Evolutionary conservation across 2,329 filamentous ascomycete species (phyloP).

Genomic region (Penicillium fuscoglaucum): DNA sequence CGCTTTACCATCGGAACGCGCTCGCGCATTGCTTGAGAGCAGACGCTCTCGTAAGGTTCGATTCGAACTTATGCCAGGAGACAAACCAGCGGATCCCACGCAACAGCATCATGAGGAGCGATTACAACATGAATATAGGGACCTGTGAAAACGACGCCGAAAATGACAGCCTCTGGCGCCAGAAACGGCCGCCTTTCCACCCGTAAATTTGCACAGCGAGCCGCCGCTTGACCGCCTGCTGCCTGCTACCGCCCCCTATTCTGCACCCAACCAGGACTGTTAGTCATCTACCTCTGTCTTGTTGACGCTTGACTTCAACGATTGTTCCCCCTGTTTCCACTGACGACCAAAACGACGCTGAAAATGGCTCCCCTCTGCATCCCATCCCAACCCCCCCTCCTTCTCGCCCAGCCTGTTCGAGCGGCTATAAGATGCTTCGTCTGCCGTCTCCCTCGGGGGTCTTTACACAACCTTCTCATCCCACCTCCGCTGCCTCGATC

Average conservation of each 20-base stretch:
- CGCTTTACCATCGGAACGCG: too few species aligned
- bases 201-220: not conserved
- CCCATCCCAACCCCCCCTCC: slow-evolving; percentile 3
- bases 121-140: too few species aligned
- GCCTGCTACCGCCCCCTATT: slow-evolving; percentile 21
- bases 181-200: too few species aligned
- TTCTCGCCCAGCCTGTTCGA: slow-evolving; percentile 1
- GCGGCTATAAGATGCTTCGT: slow-evolving; percentile 18
- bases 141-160: too few species aligned
- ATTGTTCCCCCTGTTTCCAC: slow-evolving; percentile 15
- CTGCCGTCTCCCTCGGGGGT: slow-evolving; percentile 1
- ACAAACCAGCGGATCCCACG: too few species aligned
- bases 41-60: too few species aligned
- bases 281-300: slow-evolving; percentile 20
- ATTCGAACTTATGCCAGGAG: too few species aligned
- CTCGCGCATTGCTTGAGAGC: too few species aligned
- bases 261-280: slow-evolving; percentile 17
- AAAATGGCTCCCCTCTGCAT: slow-evolving; percentile 22
- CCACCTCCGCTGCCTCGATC: too few species aligned
- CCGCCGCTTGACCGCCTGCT: slow-evolving; percentile 17
- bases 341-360: slow-evolving; percentile 16
- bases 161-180: too few species aligned
- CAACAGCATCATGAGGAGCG: too few species aligned
- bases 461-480: too few species aligned
- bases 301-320: slow-evolving; percentile 12